phyloP scores from a whole-genome alignment of 2,329 filamentous ascomycete species.

The Whalleya microplaca region DNA sequence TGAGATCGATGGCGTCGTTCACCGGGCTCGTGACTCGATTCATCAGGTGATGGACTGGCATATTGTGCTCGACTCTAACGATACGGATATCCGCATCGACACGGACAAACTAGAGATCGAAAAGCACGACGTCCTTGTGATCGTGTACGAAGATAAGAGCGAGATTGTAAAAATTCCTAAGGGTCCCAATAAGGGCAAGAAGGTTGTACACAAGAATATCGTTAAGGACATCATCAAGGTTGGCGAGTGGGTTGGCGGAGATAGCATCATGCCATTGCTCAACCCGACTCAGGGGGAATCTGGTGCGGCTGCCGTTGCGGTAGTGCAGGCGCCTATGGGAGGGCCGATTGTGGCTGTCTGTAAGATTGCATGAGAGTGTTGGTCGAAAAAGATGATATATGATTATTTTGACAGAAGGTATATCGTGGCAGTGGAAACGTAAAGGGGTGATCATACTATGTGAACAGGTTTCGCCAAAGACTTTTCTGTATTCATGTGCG shows the following conservation, averaged over 20 bases:
- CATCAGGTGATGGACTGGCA: constrained; percentile 20
- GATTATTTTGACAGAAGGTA: too few relatives aligned
- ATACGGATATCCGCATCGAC: constrained; percentile 29
- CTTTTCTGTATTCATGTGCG: too few relatives aligned
- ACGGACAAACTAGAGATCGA: constrained; percentile 24
- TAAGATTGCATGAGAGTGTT: constrained; percentile 16
- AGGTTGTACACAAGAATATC: constrained; percentile 38
- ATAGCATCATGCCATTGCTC: constrained; percentile 32
- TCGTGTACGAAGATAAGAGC: constrained; percentile 34
- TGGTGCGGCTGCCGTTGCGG: constrained; percentile 32
- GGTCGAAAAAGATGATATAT: too few relatives aligned
- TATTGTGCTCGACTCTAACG: constrained; percentile 30
- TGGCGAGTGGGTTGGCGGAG: constrained; percentile 41
- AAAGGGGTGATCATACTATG: too few relatives aligned
- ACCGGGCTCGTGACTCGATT: constrained; percentile 8
- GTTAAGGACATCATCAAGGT: constrained; percentile 39
- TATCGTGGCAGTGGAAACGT: too few relatives aligned
- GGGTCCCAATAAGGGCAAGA: constrained; percentile 42
- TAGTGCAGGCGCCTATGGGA: constrained; percentile 33
- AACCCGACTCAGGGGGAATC: constrained; percentile 24
- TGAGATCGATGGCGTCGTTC: constrained; percentile 27
- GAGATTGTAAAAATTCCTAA: constrained; percentile 37
- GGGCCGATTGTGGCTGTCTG: constrained; percentile 33
- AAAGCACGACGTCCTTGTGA: constrained; percentile 23
- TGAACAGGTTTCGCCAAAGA: too few relatives aligned